A percentile compares a stretch with the other conserved stretches of the same genome.
Conservation (phyloP, 78 protist genomes). For the Andalucia godoyi region DNA sequence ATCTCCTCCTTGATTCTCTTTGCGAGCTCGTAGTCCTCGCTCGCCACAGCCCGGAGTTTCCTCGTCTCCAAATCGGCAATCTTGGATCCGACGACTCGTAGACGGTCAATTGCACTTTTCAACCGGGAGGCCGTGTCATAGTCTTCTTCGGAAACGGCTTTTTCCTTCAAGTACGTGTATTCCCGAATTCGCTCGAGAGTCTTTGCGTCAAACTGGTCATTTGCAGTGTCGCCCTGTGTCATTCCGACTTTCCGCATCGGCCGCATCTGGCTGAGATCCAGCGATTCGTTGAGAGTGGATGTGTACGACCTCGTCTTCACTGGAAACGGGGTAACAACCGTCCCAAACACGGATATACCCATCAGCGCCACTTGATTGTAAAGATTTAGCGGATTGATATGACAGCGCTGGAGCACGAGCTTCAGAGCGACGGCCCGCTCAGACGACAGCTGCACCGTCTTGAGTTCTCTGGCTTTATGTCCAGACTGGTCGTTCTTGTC, state of each 20-base stretch:
- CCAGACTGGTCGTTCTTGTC: slow-evolving; percentile 3
- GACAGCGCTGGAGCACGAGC: slow-evolving; percentile 19
- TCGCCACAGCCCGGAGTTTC: slow-evolving; percentile 17
- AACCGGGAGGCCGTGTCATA: slow-evolving; percentile 31
- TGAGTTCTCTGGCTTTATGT: slow-evolving; percentile 31
- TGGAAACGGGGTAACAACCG: background rate
- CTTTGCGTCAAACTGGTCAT: background rate
- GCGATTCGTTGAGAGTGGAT: background rate
- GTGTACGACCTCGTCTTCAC: background rate
- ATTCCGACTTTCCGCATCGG: background rate
- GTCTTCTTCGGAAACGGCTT: slow-evolving; percentile 8
- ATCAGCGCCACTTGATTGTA: slow-evolving; percentile 25
- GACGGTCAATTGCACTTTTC: slow-evolving; percentile 15
- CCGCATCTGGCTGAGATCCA: background rate
- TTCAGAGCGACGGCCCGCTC: background rate
- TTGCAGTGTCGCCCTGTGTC: background rate
- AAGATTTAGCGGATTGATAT: slow-evolving; percentile 24
- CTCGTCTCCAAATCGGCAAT: slow-evolving; percentile 10
- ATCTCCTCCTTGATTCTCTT: slow-evolving; percentile 20
- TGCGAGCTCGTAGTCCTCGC: slow-evolving; percentile 31
- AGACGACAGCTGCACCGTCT: slow-evolving; percentile 12
- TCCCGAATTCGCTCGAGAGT: background rate
- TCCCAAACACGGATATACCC: slow-evolving; percentile 16
- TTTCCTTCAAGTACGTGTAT: background rate
- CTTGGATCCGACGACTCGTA: slow-evolving; percentile 9